phyloP scores from a whole-genome alignment of 495 filamentous ascomycete species.

The Antarctomyces pellizariae region DNA sequence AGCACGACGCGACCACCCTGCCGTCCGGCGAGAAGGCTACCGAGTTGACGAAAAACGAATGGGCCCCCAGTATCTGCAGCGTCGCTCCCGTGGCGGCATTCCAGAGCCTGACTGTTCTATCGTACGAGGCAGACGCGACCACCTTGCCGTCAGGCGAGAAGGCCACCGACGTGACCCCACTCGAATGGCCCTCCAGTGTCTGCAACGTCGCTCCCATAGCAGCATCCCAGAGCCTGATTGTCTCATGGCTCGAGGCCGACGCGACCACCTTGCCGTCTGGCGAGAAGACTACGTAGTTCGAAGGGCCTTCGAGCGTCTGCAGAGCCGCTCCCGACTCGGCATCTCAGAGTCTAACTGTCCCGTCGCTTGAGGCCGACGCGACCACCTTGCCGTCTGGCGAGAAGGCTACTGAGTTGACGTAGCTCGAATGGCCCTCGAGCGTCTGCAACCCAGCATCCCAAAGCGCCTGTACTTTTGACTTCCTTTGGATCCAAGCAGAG shows the following conservation, averaged over 20 bases:
- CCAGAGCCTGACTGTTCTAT: constrained; percentile 18
- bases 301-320: constrained; percentile 10
- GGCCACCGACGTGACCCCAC: constrained; percentile 8
- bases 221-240: constrained; percentile 16
- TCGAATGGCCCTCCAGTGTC: constrained; percentile 12
- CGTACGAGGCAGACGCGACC: constrained; percentile 15
- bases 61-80: constrained; percentile 10
- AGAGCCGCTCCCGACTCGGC: constrained; percentile 9
- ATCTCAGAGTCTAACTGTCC: constrained; percentile 18
- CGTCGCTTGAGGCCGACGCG: constrained; percentile 14
- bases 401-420: constrained; percentile 12
- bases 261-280: constrained; percentile 9
- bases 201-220: constrained; percentile 8
- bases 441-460: constrained; percentile 13
- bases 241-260: constrained; percentile 12
- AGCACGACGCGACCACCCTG: constrained; percentile 11
- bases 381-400: constrained; percentile 13
- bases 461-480: constrained; percentile 3
- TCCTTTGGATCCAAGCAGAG: constrained; percentile 1
- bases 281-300: neutral
- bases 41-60: constrained; percentile 5
- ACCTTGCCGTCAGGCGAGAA: constrained; percentile 14
- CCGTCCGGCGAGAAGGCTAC: constrained; percentile 15
- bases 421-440: constrained; percentile 11
- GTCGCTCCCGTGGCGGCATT: constrained; percentile 11